Conservation (phyloP, 768 basidiomycete species). For the Steccherinum ochraceum region DNA sequence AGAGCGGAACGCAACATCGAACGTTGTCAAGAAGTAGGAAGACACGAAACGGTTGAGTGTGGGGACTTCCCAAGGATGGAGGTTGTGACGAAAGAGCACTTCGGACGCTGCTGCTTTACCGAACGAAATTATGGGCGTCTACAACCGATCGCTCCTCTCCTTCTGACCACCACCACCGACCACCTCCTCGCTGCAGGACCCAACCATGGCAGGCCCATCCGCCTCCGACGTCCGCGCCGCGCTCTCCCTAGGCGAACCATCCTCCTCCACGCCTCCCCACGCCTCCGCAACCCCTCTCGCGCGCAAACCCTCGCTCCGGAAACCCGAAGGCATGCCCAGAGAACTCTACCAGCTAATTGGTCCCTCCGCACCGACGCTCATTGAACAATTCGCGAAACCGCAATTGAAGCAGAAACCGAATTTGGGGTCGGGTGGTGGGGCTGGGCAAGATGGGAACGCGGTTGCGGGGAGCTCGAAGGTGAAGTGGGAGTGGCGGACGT, state of each 20-base stretch:
- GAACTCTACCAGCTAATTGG: conserved; percentile 95
- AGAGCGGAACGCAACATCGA: too few relatives aligned
- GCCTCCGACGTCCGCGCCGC: conserved; percentile 84
- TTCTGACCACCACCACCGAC: background rate
- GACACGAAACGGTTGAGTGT: too few relatives aligned
- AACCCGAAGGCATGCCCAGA: conserved; percentile 87
- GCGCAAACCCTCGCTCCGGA: conserved; percentile 28
- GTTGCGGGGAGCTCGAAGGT: background rate
- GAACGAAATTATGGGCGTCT: background rate
- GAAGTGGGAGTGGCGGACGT: conserved; percentile 66
- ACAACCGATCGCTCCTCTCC: background rate
- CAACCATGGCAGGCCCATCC: conserved; percentile 50
- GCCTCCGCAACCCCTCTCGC: conserved; percentile 35
- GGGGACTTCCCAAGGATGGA: too few relatives aligned
- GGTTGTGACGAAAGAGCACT: background rate
- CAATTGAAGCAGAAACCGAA: conserved; percentile 85
- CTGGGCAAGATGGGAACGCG: background rate
- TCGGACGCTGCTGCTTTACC: background rate
- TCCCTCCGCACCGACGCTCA: conserved; percentile 83
- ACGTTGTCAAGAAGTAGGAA: too few relatives aligned
- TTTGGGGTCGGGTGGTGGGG: conserved; percentile 43
- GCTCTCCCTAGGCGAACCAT: conserved; percentile 42
- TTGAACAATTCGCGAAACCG: conserved; percentile 72
- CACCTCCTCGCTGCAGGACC: background rate
- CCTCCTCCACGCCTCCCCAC: conserved; percentile 36